Evolutionary conservation across 176 grass and related monocot genomes (phyloP), one percentile per base, ranked within the genome.

Genomic region (Triticum urartu): DNA sequence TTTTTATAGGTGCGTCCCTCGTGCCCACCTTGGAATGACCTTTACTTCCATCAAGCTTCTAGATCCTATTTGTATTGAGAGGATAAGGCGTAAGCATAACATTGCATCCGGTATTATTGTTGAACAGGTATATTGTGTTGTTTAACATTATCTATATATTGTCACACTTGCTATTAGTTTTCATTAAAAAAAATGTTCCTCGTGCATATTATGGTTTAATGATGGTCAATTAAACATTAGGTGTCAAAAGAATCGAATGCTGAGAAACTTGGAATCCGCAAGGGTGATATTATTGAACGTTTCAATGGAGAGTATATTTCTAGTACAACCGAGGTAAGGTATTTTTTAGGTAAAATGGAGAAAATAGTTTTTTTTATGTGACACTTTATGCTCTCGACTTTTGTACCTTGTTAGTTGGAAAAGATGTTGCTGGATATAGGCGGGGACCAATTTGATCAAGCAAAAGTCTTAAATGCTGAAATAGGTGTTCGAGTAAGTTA

Each of bases 1-100:
- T 32, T 85, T 35, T 42, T 52, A 26, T 24, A 79, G 62, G 39
- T 62, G 71, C 56, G 45, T 62, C 64, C 75, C 65, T 79, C 71
- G 75, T 5, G 43, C 75, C 70, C 75, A 58, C 56, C 87, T 72
- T 89, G 81, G 58, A 63, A 54, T 78, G 78, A 65, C 48, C 39
- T 22, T 81, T 48, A 67, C 62, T 40, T 10, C 62, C 8, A 48
- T 81, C 14, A 81, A 67, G 25, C 28, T 81, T 81, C 62, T 81
- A 47, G 39, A 81, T 28, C 22, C 62, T 50, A 20, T 30, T 81
- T 65, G 64, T 21, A 32, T 81, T 45, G 79, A 81, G 79, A 67
- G 25, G 79, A 81, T 81, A 43, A 21, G 17, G 15, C 3, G 8
- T 21, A 50, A 68, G 22, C 45, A 45, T 33, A 66, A 21, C 79